phyloP scores from a whole-genome alignment of 2,329 filamentous ascomycete species.

The Fusarium robinianum region DNA sequence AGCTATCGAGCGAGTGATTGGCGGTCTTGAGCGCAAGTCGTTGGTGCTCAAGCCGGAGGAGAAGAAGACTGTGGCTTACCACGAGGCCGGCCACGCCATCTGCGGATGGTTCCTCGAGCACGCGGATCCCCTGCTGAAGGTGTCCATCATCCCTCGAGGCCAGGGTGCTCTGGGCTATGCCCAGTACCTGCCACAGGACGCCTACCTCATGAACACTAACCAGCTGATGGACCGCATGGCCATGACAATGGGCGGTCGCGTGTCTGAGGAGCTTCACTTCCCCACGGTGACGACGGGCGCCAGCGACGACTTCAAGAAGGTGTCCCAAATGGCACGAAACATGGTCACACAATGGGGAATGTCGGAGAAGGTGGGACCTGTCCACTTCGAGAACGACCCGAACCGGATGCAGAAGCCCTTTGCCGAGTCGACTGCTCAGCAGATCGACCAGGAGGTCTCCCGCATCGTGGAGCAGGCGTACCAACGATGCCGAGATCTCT shows the following conservation, averaged over 20 bases:
- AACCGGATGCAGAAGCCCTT: slow-evolving; percentile 92
- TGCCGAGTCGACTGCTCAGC: slow-evolving; percentile 88
- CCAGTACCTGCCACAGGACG: slow-evolving; percentile 93
- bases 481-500: slow-evolving; percentile 81
- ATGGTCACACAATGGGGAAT: slow-evolving; percentile 99
- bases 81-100: slow-evolving; percentile 97
- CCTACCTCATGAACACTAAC: slow-evolving; percentile 92
- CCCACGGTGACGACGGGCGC: slow-evolving; percentile 94
- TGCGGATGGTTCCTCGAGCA: slow-evolving; percentile 98
- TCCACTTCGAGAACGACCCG: slow-evolving; percentile 85
- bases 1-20: slow-evolving; percentile 95
- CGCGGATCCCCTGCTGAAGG: slow-evolving; percentile 96
- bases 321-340: slow-evolving; percentile 89
- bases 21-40: slow-evolving; percentile 96
- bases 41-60: slow-evolving; percentile 90
- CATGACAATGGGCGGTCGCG: slow-evolving; percentile 95
- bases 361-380: slow-evolving; percentile 89
- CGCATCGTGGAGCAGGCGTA: slow-evolving; percentile 93
- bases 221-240: slow-evolving; percentile 99
- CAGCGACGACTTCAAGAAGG: slow-evolving; percentile 97
- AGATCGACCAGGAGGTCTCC: slow-evolving; percentile 89
- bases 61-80: slow-evolving; percentile 95
- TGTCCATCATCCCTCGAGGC: slow-evolving; percentile 96
- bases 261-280: slow-evolving; percentile 96
- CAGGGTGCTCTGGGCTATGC: slow-evolving; percentile 94